A percentile compares a stretch with the other conserved stretches of the same genome.
Conservation (phyloP, 1,139 yeast species). For the Hansenula anomala region DNA sequence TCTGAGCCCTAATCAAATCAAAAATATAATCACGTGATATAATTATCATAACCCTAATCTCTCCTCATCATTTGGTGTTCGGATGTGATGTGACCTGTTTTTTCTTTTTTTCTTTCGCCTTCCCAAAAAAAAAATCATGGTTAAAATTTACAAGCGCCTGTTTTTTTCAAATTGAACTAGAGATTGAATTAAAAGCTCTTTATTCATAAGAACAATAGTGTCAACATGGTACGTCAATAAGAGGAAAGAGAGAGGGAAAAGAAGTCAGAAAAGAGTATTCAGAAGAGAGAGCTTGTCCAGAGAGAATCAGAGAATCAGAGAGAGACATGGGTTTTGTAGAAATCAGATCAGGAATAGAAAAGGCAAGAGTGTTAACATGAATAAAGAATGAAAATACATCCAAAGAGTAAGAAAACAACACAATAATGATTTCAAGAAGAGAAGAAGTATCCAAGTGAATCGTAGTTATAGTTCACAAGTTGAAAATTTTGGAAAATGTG, state of each 20-base stretch:
- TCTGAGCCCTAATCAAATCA: too few species aligned
- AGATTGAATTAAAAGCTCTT: neutral
- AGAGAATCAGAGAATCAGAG: neutral
- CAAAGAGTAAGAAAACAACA: too few species aligned
- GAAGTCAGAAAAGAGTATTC: neutral
- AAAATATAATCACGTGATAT: neutral
- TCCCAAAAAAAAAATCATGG: too few species aligned
- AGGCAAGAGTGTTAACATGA: too few species aligned
- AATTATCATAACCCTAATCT: too few species aligned
- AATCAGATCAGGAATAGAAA: too few species aligned
- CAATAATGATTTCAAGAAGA: too few species aligned
- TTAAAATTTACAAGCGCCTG: neutral
- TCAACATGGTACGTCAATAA: conserved; percentile 1
- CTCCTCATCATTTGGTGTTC: neutral
- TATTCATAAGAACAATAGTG: neutral
- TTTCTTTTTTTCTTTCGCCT: neutral
- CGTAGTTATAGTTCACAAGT: too few species aligned
- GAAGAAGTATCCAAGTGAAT: too few species aligned
- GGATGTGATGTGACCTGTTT: neutral
- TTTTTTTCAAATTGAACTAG: too few species aligned
- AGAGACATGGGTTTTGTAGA: neutral
- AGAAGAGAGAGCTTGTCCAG: neutral
- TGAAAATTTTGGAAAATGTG: too few species aligned
- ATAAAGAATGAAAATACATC: too few species aligned
- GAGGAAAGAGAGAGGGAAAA: neutral